Evolutionary conservation across 2,329 filamentous ascomycete species (phyloP).

Genomic region (Cercospora sp.): DNA sequence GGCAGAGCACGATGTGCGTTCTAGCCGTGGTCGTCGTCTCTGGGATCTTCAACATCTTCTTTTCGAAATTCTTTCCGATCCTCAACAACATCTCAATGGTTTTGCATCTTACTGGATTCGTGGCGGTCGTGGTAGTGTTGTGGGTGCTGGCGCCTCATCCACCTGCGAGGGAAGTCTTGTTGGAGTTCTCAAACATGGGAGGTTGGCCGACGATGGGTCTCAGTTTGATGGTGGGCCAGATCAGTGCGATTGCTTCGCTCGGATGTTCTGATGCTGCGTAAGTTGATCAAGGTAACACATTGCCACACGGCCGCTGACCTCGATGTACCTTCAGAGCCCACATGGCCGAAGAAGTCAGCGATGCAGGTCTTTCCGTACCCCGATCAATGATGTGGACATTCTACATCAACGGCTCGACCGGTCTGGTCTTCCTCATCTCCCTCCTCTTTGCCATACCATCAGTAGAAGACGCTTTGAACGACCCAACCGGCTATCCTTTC

Average conservation of each 20-base stretch:
- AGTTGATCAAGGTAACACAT: not conserved
- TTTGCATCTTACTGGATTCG: constrained; percentile 23
- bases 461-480: constrained; percentile 25
- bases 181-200: constrained; percentile 30
- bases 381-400: constrained; percentile 35
- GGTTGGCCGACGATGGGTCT: constrained; percentile 35
- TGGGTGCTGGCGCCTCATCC: constrained; percentile 27
- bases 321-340: constrained; percentile 13
- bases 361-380: constrained; percentile 31
- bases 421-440: constrained; percentile 23
- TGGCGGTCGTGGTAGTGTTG: constrained; percentile 22
- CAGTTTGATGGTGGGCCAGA: constrained; percentile 34
- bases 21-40: constrained; percentile 25
- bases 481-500: constrained; percentile 26
- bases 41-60: constrained; percentile 26
- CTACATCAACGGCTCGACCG: constrained; percentile 25
- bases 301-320: not conserved
- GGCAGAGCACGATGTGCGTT: constrained; percentile 27
- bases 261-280: constrained; percentile 25
- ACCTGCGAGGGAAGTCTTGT: constrained; percentile 35
- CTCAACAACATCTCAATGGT: constrained; percentile 27
- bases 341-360: constrained; percentile 30
- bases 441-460: constrained; percentile 26
- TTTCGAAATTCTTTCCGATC: constrained; percentile 23
- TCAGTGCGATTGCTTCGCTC: constrained; percentile 26